Evolutionary conservation across 768 basidiomycete species (phyloP).

Genomic region (Cubamyces lactineus): DNA sequence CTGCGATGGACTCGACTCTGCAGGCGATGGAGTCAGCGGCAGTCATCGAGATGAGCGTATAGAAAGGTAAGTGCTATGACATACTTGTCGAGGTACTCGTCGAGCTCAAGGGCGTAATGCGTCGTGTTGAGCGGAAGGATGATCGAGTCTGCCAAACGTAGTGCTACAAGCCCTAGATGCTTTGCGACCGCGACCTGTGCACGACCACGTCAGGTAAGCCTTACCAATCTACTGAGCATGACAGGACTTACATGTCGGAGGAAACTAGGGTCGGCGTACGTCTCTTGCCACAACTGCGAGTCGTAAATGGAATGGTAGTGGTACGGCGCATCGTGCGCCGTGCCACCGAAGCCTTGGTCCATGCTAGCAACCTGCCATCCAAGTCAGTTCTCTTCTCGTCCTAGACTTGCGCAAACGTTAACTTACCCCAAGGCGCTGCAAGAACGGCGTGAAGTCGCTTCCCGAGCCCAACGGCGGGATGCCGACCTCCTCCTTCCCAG

Average conservation of each 20-base stretch:
- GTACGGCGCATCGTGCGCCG: constrained; percentile 50
- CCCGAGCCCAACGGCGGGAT: constrained; percentile 75
- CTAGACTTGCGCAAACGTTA: constrained; percentile 22
- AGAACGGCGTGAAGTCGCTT: constrained; percentile 90
- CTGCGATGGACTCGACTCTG: constrained; percentile 30
- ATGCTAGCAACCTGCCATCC: constrained; percentile 38
- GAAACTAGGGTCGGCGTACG: constrained; percentile 67
- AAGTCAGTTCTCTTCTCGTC: neutral
- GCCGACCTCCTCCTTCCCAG: constrained; percentile 35
- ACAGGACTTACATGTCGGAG: constrained; percentile 50
- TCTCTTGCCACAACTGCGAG: constrained; percentile 58
- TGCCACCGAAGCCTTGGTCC: constrained; percentile 41
- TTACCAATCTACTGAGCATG: no score
- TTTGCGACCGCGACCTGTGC: constrained; percentile 56
- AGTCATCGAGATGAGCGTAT: neutral
- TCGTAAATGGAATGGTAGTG: constrained; percentile 69
- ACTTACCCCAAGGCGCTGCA: constrained; percentile 75
- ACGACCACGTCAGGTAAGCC: neutral
- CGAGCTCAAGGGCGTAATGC: constrained; percentile 61
- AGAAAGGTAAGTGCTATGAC: neutral
- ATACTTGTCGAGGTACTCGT: constrained; percentile 50
- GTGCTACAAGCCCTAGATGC: constrained; percentile 54
- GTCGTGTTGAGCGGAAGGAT: constrained; percentile 71
- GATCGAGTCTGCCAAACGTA: constrained; percentile 56
- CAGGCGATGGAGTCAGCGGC: constrained; percentile 1